Conservation (phyloP, 352 stramenopile species). For the Phytophthora kernoviae region DNA sequence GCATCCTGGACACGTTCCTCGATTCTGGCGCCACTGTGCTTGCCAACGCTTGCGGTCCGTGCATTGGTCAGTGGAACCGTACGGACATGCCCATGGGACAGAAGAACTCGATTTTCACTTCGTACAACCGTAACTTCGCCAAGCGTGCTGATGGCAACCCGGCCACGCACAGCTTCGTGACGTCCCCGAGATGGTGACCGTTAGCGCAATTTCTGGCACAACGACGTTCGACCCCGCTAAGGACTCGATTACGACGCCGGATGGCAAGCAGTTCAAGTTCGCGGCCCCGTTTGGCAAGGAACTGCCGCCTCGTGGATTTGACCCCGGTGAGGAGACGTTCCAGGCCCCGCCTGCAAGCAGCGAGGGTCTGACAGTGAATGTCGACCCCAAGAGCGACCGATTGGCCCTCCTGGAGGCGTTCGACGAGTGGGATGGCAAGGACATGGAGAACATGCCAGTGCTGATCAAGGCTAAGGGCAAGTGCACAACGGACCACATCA, state of each 20-base stretch:
- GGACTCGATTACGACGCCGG: slow-evolving; percentile 87
- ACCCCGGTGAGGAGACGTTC: slow-evolving; percentile 93
- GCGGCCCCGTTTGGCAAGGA: slow-evolving; percentile 91
- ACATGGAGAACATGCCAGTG: slow-evolving; percentile 87
- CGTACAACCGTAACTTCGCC: slow-evolving; percentile 96
- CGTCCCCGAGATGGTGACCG: slow-evolving; percentile 92
- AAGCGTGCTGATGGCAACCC: slow-evolving; percentile 95
- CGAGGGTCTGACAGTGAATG: slow-evolving; percentile 73
- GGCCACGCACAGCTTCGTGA: slow-evolving; percentile 93
- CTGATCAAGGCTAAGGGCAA: slow-evolving; percentile 96
- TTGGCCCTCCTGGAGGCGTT: slow-evolving; percentile 90
- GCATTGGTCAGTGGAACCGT: slow-evolving; percentile 96
- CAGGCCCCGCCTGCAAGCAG: slow-evolving; percentile 80
- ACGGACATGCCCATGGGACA: slow-evolving; percentile 83
- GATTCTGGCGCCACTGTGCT: slow-evolving; percentile 89
- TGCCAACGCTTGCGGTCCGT: slow-evolving; percentile 93
- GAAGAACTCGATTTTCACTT: slow-evolving; percentile 95
- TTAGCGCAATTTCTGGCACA: slow-evolving; percentile 86
- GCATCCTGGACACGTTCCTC: slow-evolving; percentile 91
- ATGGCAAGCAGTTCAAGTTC: slow-evolving; percentile 93
- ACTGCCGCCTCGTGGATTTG: slow-evolving; percentile 89
- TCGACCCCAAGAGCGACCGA: slow-evolving; percentile 85
- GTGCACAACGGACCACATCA: slow-evolving; percentile 96
- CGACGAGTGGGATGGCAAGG: slow-evolving; percentile 89
- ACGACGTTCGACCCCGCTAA: slow-evolving; percentile 92